Percentiles rank a stretch among this genome's conserved stretches.
Evolutionary conservation across 257 asterid species (phyloP).

Genomic region (Gardenia jasminoides): DNA sequence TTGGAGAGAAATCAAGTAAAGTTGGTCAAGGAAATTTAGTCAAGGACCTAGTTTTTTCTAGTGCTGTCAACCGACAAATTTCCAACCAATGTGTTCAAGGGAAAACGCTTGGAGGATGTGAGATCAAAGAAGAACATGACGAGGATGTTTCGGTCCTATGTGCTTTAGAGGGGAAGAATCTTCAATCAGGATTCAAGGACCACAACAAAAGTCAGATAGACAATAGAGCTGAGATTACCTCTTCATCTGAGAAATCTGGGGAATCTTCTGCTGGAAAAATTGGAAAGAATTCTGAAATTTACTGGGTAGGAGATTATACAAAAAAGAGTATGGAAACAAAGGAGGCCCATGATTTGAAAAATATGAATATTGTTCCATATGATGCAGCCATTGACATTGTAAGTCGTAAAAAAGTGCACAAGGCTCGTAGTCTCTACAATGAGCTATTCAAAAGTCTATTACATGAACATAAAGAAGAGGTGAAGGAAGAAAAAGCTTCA

Average conservation of each 20-base stretch:
- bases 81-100: background rate
- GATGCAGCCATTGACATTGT: background rate
- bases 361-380: slow-evolving; percentile 9
- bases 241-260: too few relatives aligned
- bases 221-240: background rate
- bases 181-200: background rate
- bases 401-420: background rate
- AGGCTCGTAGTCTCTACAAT: slow-evolving; percentile 4
- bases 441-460: slow-evolving; percentile 1
- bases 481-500: background rate
- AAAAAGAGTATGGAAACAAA: background rate
- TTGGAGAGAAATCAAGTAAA: background rate
- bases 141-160: background rate
- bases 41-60: background rate
- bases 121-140: background rate
- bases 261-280: background rate
- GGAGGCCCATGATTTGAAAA: background rate
- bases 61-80: background rate
- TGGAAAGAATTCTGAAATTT: background rate
- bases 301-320: background rate
- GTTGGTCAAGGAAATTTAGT: background rate
- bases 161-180: background rate
- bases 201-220: background rate
- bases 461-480: background rate
- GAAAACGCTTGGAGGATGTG: background rate